These are phyloP conservation scores for Theobroma grandiflorum DNA, from an alignment of 441 rosid species.

Conservation along the genomic window DNA sequence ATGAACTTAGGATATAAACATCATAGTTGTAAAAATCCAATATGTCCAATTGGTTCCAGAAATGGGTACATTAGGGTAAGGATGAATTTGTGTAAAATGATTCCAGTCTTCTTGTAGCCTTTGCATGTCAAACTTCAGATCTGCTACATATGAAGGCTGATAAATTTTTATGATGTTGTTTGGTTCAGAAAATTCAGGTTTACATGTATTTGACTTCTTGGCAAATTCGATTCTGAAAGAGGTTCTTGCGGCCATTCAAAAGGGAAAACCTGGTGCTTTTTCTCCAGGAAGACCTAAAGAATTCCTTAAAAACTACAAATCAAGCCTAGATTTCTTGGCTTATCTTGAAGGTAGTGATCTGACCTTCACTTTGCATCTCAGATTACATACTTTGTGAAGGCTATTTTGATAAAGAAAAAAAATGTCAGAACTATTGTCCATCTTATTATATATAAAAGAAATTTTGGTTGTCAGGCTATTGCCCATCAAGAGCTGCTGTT, in stretches of 20 bases:
- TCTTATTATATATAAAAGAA: constrained; percentile 9
- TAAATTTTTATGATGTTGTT: constrained; percentile 11
- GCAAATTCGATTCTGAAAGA: constrained; percentile 96
- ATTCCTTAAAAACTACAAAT: constrained; percentile 90
- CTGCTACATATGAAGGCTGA: neutral
- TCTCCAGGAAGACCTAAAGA: constrained; percentile 98
- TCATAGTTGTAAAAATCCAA: neutral
- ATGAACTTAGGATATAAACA: neutral
- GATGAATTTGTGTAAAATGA: neutral
- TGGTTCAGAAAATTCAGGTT: constrained; percentile 86
- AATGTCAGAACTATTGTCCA: constrained; percentile 10
- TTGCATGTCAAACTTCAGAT: constrained; percentile 2
- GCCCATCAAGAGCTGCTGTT: constrained; percentile 94
- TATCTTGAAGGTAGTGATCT: constrained; percentile 84
- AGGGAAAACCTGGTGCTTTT: constrained; percentile 93
- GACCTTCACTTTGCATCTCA: constrained; percentile 21
- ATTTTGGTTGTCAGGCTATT: constrained; percentile 64
- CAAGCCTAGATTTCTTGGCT: constrained; percentile 87
- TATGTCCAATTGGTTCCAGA: constrained; percentile 1
- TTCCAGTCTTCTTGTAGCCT: constrained; percentile 1
- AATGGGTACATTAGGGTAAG: neutral
- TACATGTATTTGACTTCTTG: constrained; percentile 95
- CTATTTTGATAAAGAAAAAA: constrained; percentile 29
- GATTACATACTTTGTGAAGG: constrained; percentile 23
- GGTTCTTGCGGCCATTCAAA: constrained; percentile 85